These are phyloP conservation scores for Geosmithia flava DNA, from an alignment of 2,329 filamentous ascomycete genomes.

Conservation along the genomic window DNA sequence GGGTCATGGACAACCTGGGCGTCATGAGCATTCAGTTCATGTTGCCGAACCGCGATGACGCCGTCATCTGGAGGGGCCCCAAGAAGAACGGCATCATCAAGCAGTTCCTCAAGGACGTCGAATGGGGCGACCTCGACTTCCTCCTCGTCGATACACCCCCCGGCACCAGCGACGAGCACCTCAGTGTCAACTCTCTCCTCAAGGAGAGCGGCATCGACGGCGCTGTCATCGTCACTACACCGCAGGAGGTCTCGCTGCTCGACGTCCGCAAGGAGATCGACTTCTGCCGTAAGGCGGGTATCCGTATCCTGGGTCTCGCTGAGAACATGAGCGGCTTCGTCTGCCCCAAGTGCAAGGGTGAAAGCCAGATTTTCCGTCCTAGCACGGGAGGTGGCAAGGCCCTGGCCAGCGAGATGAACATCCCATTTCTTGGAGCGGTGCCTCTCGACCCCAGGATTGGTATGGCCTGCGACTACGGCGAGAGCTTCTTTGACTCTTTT, in stretches of 20 bases:
- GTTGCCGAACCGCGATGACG: constrained; percentile 86
- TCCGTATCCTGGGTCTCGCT: constrained; percentile 75
- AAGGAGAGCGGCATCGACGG: constrained; percentile 89
- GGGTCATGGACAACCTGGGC: constrained; percentile 85
- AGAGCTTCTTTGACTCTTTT: constrained; percentile 92
- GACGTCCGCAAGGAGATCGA: constrained; percentile 97
- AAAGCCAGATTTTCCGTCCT: constrained; percentile 76
- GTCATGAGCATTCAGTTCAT: constrained; percentile 99
- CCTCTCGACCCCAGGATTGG: constrained; percentile 89
- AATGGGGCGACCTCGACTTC: constrained; percentile 93
- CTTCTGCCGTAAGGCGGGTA: constrained; percentile 91
- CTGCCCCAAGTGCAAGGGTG: constrained; percentile 78
- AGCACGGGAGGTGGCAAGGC: constrained; percentile 78
- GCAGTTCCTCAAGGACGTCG: constrained; percentile 93
- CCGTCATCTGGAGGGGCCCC: constrained; percentile 91
- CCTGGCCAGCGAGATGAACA: constrained; percentile 73
- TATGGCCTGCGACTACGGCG: constrained; percentile 93
- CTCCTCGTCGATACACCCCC: constrained; percentile 91
- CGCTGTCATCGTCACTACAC: constrained; percentile 85
- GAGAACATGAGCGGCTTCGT: constrained; percentile 99
- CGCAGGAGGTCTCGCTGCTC: constrained; percentile 83
- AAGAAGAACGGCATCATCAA: constrained; percentile 99
- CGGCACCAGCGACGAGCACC: constrained; percentile 88
- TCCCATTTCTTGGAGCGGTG: constrained; percentile 81
- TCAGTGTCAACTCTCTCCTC: constrained; percentile 84